phyloP scores from a whole-genome alignment of 2,329 filamentous ascomycete species.

The Trichothecium sympodiale region DNA sequence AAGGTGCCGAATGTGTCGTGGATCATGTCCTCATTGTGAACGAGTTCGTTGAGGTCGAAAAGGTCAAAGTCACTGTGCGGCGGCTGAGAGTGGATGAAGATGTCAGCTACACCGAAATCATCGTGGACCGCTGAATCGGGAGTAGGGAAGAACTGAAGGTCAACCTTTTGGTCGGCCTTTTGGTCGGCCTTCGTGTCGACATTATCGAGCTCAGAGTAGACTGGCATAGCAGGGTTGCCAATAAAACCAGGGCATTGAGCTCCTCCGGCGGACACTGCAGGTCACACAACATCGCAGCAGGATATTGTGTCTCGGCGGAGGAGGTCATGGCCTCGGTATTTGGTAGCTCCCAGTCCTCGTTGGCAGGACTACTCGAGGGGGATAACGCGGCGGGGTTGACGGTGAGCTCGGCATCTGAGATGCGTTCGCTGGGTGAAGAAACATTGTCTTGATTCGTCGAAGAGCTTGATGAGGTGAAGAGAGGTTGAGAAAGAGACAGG shows the following conservation, averaged over 20 bases:
- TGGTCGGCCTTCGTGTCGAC: too few species aligned
- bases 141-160: conserved; percentile 42
- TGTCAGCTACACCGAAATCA: conserved; percentile 51
- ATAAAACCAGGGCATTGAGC: too few species aligned
- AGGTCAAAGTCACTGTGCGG: too few species aligned
- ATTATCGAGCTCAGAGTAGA: conserved; percentile 8
- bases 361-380: conserved; percentile 22
- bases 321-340: conserved; percentile 24
- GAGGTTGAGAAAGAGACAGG: conserved; percentile 46
- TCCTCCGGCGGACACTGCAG: conserved; percentile 76
- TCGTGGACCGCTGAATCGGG: conserved; percentile 55
- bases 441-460: conserved; percentile 17
- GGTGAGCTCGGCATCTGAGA: conserved; percentile 11
- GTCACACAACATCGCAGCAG: conserved; percentile 99
- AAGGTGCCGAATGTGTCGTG: conserved; percentile 30
- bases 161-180: too few species aligned
- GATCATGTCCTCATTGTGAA: conserved; percentile 37
- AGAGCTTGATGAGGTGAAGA: conserved; percentile 40
- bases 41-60: conserved; percentile 43
- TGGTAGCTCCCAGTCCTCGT: too few species aligned
- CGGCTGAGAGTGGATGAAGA: conserved; percentile 28
- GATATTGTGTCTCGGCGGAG: conserved; percentile 98
- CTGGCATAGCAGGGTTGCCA: too few species aligned
- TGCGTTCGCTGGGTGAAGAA: conserved; percentile 29
- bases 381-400: conserved; percentile 53